Evolutionary conservation across 2,329 filamentous ascomycete species (phyloP), one percentile per base, ranked within the genome.

Genomic region (Cylindrodendrum hubeiense): DNA sequence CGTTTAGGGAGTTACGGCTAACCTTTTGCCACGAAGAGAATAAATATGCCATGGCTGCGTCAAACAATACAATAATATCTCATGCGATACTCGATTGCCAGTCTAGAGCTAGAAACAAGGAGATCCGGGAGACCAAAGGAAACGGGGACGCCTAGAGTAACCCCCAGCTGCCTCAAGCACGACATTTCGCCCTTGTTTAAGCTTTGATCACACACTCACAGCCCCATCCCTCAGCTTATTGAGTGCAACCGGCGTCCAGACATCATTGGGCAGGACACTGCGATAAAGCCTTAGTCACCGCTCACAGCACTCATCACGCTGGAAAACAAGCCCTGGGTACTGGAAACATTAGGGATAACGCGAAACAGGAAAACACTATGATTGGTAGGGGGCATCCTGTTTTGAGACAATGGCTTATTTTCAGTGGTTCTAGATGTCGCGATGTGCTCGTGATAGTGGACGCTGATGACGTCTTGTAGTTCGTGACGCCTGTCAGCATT

Each of bases 11-110:
- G 4, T 7, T 26, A 13, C 21, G 49, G 5, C 28, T 21, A 24
- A 33, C 3, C 26, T 22, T 44, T 34, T 37, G 55, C 21, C 43
- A n/a, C 15, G 43, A 54, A 10, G 55, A 64, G 28, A 64, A 64
- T 24, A 55, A n/a, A 28, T 55, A 60, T 2, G 55, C 33, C 61
- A 64, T 64, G 8, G 19, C 55, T 28, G 28, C 4, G 7, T 44
- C 10, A 17, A 26, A 6, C 13, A 22, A 39, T 21, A 13, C 12
- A 6, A 22, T 3, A 8, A 15, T 15, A 30, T 34, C 21, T 15
- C 33, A 50, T 22, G 13, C 28, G 17, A 39, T 21, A 28, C 28
- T 21, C 15, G 15, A 39, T 21, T 8, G 12, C 10, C 10, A 28
- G 19, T 50, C 28, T 33, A 50, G 33, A 22, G 28, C 10, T 6